These are phyloP conservation scores for Mercurialis annua DNA, from an alignment of 345 rosid species.

Conservation along the genomic window DNA sequence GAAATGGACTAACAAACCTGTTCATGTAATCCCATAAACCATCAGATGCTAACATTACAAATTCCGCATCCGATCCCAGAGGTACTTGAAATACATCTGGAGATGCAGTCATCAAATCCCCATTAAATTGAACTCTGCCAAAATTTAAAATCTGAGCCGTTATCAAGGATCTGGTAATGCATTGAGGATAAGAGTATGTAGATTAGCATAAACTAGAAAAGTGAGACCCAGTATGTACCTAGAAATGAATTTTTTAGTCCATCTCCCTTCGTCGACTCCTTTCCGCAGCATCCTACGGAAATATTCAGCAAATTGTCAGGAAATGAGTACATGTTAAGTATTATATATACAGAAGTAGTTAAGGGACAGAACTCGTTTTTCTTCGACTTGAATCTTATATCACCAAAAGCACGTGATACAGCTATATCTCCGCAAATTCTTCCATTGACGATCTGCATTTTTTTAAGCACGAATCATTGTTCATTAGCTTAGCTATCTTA, in stretches of 20 bases:
- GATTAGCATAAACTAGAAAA: neutral
- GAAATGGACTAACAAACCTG: conserved; percentile 38
- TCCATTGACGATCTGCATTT: conserved; percentile 67
- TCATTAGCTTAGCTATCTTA: conserved; percentile 8
- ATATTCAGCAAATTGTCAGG: conserved; percentile 16
- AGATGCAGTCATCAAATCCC: conserved; percentile 71
- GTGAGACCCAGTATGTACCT: conserved; percentile 39
- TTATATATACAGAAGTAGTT: conserved; percentile 9
- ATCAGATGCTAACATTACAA: conserved; percentile 81
- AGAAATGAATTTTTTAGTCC: conserved; percentile 88
- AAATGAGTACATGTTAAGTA: neutral
- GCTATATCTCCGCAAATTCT: conserved; percentile 96
- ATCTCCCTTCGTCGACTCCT: conserved; percentile 76
- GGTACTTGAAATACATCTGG: conserved; percentile 70
- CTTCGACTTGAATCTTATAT: conserved; percentile 82
- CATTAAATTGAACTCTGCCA: conserved; percentile 58
- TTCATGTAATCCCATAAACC: conserved; percentile 96
- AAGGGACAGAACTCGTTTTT: conserved; percentile 60
- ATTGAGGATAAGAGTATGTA: too few species aligned
- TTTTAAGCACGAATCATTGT: conserved; percentile 14
- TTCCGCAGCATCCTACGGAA: conserved; percentile 76
- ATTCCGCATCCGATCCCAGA: conserved; percentile 74
- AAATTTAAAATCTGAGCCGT: conserved; percentile 11
- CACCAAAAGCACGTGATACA: conserved; percentile 95
- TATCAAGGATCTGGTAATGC: conserved; percentile 11